A percentile compares a stretch with the other conserved stretches of the same genome.
Evolutionary conservation across 805 yeast genomes (phyloP).

Genomic region (Cyberlindnera samutprakarnensis): DNA sequence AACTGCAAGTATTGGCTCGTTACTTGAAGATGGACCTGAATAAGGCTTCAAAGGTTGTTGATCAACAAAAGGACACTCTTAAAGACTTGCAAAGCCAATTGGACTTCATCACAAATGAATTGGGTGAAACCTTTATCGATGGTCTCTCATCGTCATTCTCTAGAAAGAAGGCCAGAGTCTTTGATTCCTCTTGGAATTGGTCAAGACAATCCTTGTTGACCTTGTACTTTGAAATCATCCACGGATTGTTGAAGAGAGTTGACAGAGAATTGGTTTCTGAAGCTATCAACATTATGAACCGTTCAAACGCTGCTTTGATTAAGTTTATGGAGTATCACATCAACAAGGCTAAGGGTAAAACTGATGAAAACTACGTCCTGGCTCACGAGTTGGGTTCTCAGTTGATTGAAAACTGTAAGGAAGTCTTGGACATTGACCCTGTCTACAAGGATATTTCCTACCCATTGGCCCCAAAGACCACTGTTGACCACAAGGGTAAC

Average conservation of each 20-base stretch:
- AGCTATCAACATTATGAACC: constrained; percentile 96
- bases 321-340: constrained; percentile 90
- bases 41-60: constrained; percentile 79
- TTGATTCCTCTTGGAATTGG: constrained; percentile 99
- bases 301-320: constrained; percentile 87
- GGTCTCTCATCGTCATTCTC: constrained; percentile 91
- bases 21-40: constrained; percentile 90
- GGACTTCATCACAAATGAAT: constrained; percentile 64
- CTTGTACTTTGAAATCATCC: constrained; percentile 92
- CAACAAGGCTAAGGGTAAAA: constrained; percentile 54
- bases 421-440: constrained; percentile 72
- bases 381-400: constrained; percentile 89
- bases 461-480: constrained; percentile 93
- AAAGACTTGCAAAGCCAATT: constrained; percentile 79
- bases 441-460: constrained; percentile 92
- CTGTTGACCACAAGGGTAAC: constrained; percentile 82
- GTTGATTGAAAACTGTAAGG: constrained; percentile 91
- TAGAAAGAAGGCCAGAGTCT: constrained; percentile 86
- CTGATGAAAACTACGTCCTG: constrained; percentile 88
- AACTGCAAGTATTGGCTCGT: constrained; percentile 85
- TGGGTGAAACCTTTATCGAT: constrained; percentile 88
- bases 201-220: constrained; percentile 94
- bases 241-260: constrained; percentile 83
- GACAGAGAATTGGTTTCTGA: constrained; percentile 95
- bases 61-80: constrained; percentile 75